These are phyloP conservation scores for Penicillium sp. DNA, from an alignment of 2,329 filamentous ascomycete species.

Conservation along the genomic window DNA sequence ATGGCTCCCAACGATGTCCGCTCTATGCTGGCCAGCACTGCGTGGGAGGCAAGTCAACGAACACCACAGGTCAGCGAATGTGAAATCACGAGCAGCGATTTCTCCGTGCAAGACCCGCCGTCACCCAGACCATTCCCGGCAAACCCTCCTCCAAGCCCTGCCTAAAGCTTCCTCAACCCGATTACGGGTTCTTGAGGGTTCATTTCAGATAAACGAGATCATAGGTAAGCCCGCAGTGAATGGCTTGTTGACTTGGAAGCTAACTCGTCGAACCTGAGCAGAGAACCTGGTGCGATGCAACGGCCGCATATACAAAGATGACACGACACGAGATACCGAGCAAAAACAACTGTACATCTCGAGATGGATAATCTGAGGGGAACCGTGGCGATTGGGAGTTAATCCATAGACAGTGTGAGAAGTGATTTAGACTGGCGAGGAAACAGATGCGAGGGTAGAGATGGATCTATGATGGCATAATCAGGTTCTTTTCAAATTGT, in stretches of 20 bases:
- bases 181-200: background rate
- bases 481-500: background rate
- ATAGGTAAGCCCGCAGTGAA: constrained; percentile 11
- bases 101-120: constrained; percentile 31
- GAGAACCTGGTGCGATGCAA: constrained; percentile 9
- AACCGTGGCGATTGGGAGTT: constrained; percentile 4
- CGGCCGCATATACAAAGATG: constrained; percentile 14
- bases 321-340: constrained; percentile 10
- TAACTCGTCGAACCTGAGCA: background rate
- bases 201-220: constrained; percentile 8
- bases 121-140: constrained; percentile 43
- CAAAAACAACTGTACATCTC: constrained; percentile 9
- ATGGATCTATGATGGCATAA: background rate
- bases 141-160: constrained; percentile 48
- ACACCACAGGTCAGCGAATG: background rate
- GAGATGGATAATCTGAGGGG: background rate
- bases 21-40: background rate
- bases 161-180: constrained; percentile 23
- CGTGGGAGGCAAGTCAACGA: background rate
- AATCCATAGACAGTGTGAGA: constrained; percentile 11
- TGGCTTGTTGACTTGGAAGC: background rate
- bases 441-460: constrained; percentile 5
- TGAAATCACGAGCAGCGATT: constrained; percentile 4
- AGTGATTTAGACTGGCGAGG: constrained; percentile 6
- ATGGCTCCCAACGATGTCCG: background rate